Base-by-base conservation (phyloP, 192 early-diverging fungal genomes). In the Allomyces javanicus region DNA sequence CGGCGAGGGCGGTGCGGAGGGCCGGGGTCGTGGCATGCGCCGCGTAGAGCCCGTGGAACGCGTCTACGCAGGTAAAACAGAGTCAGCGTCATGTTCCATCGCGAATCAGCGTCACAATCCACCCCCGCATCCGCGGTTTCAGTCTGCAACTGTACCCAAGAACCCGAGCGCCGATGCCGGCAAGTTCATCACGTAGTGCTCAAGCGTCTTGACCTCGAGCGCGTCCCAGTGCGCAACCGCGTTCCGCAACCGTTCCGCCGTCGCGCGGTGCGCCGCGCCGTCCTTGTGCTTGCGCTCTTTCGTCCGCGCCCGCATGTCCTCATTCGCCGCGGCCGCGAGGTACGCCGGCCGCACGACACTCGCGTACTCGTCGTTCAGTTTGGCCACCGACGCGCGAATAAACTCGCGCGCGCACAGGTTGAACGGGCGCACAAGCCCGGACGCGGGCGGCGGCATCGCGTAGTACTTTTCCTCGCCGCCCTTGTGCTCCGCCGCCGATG, bases 161-260 rank as follows among this genome's bases (percentile, higher is more conserved):
- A 99, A 99, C 72, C 96, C 95, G 50, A 97, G 83, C 4, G 94
- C 95, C 10, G 90, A 93, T 4, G 87, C 97, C 0, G 97, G 97
- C 24, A 99, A 78, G 72, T 99, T 99, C 95, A 99, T 97, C 0
- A 99, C 87, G 70, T 93, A 96, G 71, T 99, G 97, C 63, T 94
- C 79, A 68, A 96, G 96, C 11, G 83, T 86, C 58, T 72, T 74
- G 72, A 79, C 80, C 3, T 63, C 65, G 26, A 63, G 33, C 55
- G 62, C 17, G 43, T 62, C 25, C 24, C 66, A 43, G 62, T 65
- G 33, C 40, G 62, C 25, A 4, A 19, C 23, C 19, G 61, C 25
- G 21, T 1, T 24, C 50, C 66, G 33, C 71, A 77, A 64, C 65
- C 58, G 22, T 61, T 45, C 22, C 24, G 65, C 61, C 71, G 77